phyloP scores from a whole-genome alignment of 495 filamentous ascomycete species.

The Chaetomidium leptoderma region DNA sequence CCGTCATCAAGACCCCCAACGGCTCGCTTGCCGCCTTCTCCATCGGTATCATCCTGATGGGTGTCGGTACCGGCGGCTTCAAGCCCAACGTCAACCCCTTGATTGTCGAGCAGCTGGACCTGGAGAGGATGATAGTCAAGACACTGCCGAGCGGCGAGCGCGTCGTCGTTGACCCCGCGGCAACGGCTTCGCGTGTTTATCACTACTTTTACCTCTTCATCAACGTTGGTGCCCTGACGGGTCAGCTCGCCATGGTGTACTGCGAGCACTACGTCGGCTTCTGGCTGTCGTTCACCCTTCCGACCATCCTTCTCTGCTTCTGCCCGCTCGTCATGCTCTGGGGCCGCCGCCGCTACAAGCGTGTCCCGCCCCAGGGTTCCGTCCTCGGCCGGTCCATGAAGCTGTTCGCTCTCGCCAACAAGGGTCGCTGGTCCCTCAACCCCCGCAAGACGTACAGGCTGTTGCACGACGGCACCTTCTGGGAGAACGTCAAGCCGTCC shows the following conservation, averaged over 20 bases:
- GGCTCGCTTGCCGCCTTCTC: conserved; percentile 55
- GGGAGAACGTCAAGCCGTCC: conserved; percentile 64
- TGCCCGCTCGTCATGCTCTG: conserved; percentile 60
- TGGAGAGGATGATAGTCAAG: conserved; percentile 38
- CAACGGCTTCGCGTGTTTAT: conserved; percentile 59
- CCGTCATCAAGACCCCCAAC: conserved; percentile 52
- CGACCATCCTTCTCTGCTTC: conserved; percentile 53
- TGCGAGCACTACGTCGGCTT: conserved; percentile 73
- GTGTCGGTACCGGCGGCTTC: conserved; percentile 61
- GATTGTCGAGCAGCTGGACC: conserved; percentile 52
- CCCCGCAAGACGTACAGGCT: conserved; percentile 51
- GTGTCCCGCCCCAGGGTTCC: conserved; percentile 56
- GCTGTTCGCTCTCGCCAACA: conserved; percentile 54
- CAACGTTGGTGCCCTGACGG: conserved; percentile 60
- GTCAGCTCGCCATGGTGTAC: conserved; percentile 54
- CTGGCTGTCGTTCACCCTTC: conserved; percentile 63
- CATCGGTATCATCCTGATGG: conserved; percentile 63
- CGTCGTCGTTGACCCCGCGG: conserved; percentile 64
- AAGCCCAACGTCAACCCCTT: conserved; percentile 61
- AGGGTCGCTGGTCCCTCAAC: conserved; percentile 60
- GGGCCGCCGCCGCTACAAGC: conserved; percentile 57
- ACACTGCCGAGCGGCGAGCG: conserved; percentile 53
- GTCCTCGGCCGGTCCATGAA: conserved; percentile 57
- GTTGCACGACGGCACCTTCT: conserved; percentile 55
- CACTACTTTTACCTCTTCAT: conserved; percentile 66